Conservation (phyloP, 2,329 filamentous ascomycete species). For the Cladosporium austrohemisphaericum region DNA sequence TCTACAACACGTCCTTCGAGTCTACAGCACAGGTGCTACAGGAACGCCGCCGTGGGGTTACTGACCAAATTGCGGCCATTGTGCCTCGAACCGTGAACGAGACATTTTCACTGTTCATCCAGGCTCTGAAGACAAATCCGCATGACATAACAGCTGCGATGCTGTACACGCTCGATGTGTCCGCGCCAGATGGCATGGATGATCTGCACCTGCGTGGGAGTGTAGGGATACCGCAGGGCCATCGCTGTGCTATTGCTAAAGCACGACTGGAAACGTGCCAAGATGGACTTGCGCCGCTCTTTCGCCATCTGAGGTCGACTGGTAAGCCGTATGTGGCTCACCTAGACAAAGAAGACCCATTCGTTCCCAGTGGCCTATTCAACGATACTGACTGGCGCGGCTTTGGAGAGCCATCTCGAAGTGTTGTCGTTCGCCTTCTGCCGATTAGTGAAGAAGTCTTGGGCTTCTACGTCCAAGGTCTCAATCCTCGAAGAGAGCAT, state of each 20-base stretch:
- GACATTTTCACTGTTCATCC: constrained; percentile 12
- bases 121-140: constrained; percentile 16
- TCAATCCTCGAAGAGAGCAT: constrained; percentile 23
- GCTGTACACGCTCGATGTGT: constrained; percentile 20
- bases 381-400: constrained; percentile 23
- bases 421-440: constrained; percentile 18
- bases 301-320: background rate
- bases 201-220: constrained; percentile 14
- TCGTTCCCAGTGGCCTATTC: constrained; percentile 9
- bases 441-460: constrained; percentile 15
- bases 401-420: constrained; percentile 19
- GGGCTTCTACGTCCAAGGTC: constrained; percentile 25
- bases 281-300: background rate
- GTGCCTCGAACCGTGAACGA: constrained; percentile 9
- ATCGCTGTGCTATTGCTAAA: constrained; percentile 3
- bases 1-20: constrained; percentile 25
- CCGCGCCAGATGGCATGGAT: background rate
- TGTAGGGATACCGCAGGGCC: constrained; percentile 18
- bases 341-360: no score
- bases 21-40: constrained; percentile 18
- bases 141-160: constrained; percentile 20
- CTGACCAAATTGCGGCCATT: constrained; percentile 17
- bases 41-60: constrained; percentile 18
- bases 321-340: no score
- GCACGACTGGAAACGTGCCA: background rate